These are phyloP conservation scores for Calonectria pseudoturangicola DNA, from an alignment of 2,329 filamentous ascomycete species.

Conservation along the genomic window DNA sequence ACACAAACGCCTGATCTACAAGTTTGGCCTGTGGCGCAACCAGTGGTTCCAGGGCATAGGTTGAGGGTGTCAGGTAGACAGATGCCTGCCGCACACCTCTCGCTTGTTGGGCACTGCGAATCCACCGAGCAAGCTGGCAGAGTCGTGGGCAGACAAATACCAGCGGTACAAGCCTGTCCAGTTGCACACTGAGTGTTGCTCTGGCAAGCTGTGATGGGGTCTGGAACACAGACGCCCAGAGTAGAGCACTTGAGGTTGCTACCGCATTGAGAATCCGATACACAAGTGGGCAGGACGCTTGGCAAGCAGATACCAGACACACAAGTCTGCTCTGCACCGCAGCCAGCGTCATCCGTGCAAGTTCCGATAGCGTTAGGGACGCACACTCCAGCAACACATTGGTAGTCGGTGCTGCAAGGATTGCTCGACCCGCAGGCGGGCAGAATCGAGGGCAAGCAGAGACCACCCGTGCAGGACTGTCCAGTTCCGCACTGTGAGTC, in stretches of 20 bases:
- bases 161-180: conserved; percentile 17
- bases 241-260: neutral
- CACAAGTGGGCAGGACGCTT: conserved; percentile 4
- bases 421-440: neutral
- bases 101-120: neutral
- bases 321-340: neutral
- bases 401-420: neutral
- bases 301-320: conserved; percentile 5
- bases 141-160: conserved; percentile 23
- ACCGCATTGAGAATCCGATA: conserved; percentile 17
- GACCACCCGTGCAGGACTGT: conserved; percentile 3
- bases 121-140: neutral
- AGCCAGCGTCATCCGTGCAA: neutral
- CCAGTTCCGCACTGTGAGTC: conserved; percentile 7
- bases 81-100: conserved; percentile 9
- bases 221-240: conserved; percentile 13
- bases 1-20: conserved; percentile 29
- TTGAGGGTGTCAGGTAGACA: conserved; percentile 6
- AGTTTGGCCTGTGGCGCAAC: conserved; percentile 2
- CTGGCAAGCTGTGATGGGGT: conserved; percentile 1
- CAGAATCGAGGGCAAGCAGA: neutral
- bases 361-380: neutral
- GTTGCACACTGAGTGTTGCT: neutral
- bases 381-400: conserved; percentile 26
- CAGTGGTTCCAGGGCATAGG: conserved; percentile 11